A percentile compares a stretch with the other conserved stretches of the same genome.
These are phyloP conservation scores for Suhomyces canberraensis DNA, from an alignment of 805 yeast genomes.

Conservation along the genomic window DNA sequence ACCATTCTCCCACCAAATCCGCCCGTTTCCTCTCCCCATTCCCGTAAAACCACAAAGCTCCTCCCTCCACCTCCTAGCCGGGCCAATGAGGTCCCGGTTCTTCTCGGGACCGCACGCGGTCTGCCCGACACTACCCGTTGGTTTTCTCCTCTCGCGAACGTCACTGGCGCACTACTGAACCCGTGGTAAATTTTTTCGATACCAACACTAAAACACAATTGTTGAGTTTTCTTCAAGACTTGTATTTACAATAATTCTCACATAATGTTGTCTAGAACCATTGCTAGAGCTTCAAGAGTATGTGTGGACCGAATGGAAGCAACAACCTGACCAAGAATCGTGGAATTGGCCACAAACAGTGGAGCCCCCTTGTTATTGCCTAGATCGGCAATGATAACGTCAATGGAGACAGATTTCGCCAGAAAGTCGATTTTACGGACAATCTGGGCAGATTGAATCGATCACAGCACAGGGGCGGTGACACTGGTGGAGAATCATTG, in stretches of 20 bases:
- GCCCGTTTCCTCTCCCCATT: no score
- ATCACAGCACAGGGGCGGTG: no score
- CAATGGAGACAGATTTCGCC: no score
- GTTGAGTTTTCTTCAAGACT: constrained; percentile 1
- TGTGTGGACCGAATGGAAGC: constrained; percentile 16
- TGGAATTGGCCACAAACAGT: not conserved
- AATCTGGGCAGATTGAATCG: no score
- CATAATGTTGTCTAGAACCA: constrained; percentile 40
- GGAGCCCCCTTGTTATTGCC: not conserved
- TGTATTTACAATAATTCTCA: not conserved
- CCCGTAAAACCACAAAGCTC: no score
- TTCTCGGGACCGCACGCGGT: constrained; percentile 1
- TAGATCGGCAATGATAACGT: not conserved
- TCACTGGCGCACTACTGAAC: not conserved
- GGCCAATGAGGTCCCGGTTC: constrained; percentile 1
- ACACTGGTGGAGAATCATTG: no score
- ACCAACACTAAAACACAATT: not conserved
- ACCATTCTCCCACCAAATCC: no score
- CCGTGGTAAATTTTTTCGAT: constrained; percentile 7
- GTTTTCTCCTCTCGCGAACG: not conserved
- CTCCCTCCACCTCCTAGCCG: no score
- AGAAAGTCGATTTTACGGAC: no score
- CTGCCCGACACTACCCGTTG: constrained; percentile 1
- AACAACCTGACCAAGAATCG: constrained; percentile 1
- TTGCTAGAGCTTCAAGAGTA: constrained; percentile 44